These are phyloP conservation scores for Spongiforma sp. DNA, from an alignment of 1,284 basidiomycete genomes.

Conservation along the genomic window DNA sequence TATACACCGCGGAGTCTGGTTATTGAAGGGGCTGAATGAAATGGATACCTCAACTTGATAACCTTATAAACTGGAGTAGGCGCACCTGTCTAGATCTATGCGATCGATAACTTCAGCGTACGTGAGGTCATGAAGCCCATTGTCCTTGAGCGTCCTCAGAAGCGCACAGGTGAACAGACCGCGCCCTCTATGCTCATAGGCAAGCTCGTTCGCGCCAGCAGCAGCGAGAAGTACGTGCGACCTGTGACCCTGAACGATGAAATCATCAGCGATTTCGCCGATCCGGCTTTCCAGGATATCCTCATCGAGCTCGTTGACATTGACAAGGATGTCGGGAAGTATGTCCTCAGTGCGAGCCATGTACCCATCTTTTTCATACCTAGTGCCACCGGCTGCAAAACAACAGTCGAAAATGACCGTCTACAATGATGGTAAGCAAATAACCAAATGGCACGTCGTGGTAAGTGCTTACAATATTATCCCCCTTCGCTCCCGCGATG, in stretches of 20 bases:
- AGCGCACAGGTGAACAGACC: constrained; percentile 24
- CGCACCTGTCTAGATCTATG: constrained; percentile 14
- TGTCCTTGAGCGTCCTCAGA: constrained; percentile 12
- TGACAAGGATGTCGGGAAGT: constrained; percentile 51
- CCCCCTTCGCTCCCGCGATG: constrained; percentile 57
- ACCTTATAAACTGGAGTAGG: not conserved
- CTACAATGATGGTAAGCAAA: constrained; percentile 6
- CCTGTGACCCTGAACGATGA: constrained; percentile 43
- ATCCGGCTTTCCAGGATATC: constrained; percentile 51
- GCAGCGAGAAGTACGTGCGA: constrained; percentile 60
- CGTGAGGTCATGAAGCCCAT: constrained; percentile 9
- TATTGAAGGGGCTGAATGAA: not conserved
- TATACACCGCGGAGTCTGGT: constrained; percentile 24
- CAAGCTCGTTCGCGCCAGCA: constrained; percentile 48
- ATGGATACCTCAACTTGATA: not conserved
- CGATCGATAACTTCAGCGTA: constrained; percentile 12
- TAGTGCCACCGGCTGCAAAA: constrained; percentile 49
- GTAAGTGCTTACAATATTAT: constrained; percentile 58
- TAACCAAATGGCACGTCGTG: not conserved
- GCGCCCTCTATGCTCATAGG: constrained; percentile 16
- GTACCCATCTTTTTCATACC: constrained; percentile 40
- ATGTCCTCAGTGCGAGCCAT: constrained; percentile 46
- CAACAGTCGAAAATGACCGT: constrained; percentile 66
- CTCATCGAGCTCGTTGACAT: constrained; percentile 42
- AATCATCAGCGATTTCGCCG: constrained; percentile 41